A percentile compares a stretch with the other conserved stretches of the same genome.
Conservation (phyloP, 805 yeast genomes). For the Candida montana region DNA sequence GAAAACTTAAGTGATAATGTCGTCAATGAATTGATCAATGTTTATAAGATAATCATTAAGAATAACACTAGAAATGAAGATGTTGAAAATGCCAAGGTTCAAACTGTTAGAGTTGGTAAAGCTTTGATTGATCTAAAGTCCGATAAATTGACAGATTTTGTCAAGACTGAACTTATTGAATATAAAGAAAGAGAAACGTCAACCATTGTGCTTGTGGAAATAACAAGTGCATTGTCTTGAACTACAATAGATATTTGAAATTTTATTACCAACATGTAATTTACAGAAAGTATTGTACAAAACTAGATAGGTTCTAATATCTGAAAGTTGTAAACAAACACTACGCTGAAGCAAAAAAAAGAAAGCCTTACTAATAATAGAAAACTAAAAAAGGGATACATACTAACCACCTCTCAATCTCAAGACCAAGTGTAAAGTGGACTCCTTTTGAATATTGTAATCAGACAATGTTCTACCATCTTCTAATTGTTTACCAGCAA, state of each 20-base stretch:
- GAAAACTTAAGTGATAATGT: slow-evolving; percentile 8
- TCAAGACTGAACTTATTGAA: slow-evolving; percentile 23
- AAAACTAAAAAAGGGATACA: neutral
- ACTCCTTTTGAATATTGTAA: slow-evolving; percentile 93
- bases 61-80: slow-evolving; percentile 34
- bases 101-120: slow-evolving; percentile 36
- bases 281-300: too few species aligned
- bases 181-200: slow-evolving; percentile 35
- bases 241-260: neutral
- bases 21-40: slow-evolving; percentile 6
- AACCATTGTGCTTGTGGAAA: slow-evolving; percentile 39
- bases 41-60: slow-evolving; percentile 24
- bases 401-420: slow-evolving; percentile 72
- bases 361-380: too few species aligned
- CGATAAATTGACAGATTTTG: slow-evolving; percentile 11
- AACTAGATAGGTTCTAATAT: too few species aligned
- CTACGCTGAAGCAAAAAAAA: too few species aligned
- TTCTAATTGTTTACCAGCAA: slow-evolving; percentile 93
- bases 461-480: slow-evolving; percentile 92
- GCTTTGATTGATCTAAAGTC: slow-evolving; percentile 16
- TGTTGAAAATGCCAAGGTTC: slow-evolving; percentile 57
- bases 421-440: slow-evolving; percentile 76
- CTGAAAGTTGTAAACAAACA: too few species aligned
- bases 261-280: too few species aligned
- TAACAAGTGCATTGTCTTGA: slow-evolving; percentile 14